phyloP scores from a whole-genome alignment of 306 rosid species.

The Citrullus colocynthis region DNA sequence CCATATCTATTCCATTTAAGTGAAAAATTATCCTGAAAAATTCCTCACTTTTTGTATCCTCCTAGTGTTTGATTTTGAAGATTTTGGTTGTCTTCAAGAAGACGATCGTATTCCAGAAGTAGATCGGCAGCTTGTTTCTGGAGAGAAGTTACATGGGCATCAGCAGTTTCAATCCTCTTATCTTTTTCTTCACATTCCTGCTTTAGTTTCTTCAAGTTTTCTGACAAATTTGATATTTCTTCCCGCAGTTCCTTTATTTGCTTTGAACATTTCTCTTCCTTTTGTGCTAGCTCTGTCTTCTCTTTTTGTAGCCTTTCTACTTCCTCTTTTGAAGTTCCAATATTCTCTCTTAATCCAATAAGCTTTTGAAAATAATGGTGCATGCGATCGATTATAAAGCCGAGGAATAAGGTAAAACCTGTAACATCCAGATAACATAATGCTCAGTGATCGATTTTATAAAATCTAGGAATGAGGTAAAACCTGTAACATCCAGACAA shows the following conservation, averaged over 20 bases:
- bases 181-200: slow-evolving; percentile 49
- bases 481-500: slow-evolving; percentile 34
- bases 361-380: slow-evolving; percentile 64
- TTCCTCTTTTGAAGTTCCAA: slow-evolving; percentile 54
- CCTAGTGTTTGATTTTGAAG: slow-evolving; percentile 45
- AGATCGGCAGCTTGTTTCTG: slow-evolving; percentile 75
- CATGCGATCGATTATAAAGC: slow-evolving; percentile 56
- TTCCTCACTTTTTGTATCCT: slow-evolving; percentile 26
- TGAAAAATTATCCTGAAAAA: neutral
- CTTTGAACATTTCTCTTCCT: slow-evolving; percentile 44
- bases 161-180: slow-evolving; percentile 51
- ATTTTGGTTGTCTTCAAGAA: slow-evolving; percentile 75
- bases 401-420: slow-evolving; percentile 76
- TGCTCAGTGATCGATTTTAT: slow-evolving; percentile 25
- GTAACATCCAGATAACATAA: slow-evolving; percentile 8
- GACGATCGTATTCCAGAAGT: slow-evolving; percentile 66
- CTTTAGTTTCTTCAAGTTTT: slow-evolving; percentile 51
- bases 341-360: slow-evolving; percentile 26
- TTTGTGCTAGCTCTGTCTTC: slow-evolving; percentile 28
- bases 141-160: slow-evolving; percentile 57
- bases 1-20: neutral
- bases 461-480: slow-evolving; percentile 67
- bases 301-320: slow-evolving; percentile 48
- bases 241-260: slow-evolving; percentile 44
- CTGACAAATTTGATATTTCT: slow-evolving; percentile 25